These are phyloP conservation scores for Colletotrichum sp. DNA, from an alignment of 2,329 filamentous ascomycete genomes.

Conservation along the genomic window DNA sequence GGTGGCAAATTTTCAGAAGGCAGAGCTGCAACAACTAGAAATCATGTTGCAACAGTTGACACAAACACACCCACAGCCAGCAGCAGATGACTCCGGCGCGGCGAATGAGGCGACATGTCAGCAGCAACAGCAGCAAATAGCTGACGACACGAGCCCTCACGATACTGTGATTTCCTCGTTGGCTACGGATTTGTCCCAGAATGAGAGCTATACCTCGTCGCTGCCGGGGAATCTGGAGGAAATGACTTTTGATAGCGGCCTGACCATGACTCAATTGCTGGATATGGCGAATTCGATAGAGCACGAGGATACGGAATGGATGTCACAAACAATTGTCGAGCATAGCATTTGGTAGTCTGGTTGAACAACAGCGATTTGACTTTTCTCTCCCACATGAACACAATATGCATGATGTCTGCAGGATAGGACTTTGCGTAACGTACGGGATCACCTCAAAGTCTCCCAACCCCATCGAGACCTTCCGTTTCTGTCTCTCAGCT, in stretches of 20 bases:
- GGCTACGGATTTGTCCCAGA: background rate
- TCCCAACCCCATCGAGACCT: background rate
- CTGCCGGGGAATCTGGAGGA: slow-evolving; percentile 24
- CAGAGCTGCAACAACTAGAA: slow-evolving; percentile 50
- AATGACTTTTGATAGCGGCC: slow-evolving; percentile 33
- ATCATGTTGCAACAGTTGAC: slow-evolving; percentile 38
- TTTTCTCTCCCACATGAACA: background rate
- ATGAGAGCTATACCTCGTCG: slow-evolving; percentile 18
- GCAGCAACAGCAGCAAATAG: background rate
- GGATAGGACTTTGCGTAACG: background rate
- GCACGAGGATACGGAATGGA: slow-evolving; percentile 47
- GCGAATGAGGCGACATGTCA: background rate
- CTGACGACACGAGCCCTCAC: background rate
- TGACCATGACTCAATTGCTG: slow-evolving; percentile 51
- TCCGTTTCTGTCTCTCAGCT: background rate
- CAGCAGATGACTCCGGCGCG: background rate
- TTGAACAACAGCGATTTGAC: background rate
- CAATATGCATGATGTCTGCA: background rate
- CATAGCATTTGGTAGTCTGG: slow-evolving; percentile 42
- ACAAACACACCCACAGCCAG: background rate
- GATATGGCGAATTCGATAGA: slow-evolving; percentile 54
- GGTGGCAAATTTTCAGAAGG: slow-evolving; percentile 47
- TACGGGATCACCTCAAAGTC: background rate
- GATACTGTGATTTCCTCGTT: background rate
- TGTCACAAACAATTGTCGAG: slow-evolving; percentile 49